Percentiles rank a stretch among this genome's conserved stretches.
These are phyloP conservation scores for Ampelocalamus luodianensis DNA, from an alignment of 176 grass and related monocot species.

Conservation along the genomic window DNA sequence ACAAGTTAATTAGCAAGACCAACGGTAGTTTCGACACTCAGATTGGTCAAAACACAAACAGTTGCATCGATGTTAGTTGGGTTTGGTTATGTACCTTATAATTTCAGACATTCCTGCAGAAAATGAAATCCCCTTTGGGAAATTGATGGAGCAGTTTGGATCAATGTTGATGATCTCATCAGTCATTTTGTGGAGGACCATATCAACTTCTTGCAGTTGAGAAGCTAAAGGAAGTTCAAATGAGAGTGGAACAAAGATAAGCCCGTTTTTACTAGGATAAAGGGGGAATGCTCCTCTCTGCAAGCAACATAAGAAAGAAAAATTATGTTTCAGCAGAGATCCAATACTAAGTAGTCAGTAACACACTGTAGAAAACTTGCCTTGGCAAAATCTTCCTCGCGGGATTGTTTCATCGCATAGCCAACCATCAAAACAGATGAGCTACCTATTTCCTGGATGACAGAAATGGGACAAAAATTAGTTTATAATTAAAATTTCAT, in stretches of 20 bases:
- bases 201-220: conserved; percentile 84
- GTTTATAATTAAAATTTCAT: conserved; percentile 15
- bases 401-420: conserved; percentile 91
- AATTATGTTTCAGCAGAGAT: conserved; percentile 30
- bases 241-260: conserved; percentile 84
- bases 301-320: conserved; percentile 31
- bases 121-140: conserved; percentile 79
- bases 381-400: conserved; percentile 91
- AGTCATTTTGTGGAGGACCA: conserved; percentile 94
- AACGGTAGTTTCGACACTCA: neutral
- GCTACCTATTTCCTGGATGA: conserved; percentile 55
- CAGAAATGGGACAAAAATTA: conserved; percentile 7
- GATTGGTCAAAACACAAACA: neutral
- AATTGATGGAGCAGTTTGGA: conserved; percentile 56
- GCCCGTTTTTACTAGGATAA: conserved; percentile 58
- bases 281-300: conserved; percentile 94
- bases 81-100: conserved; percentile 58
- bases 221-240: conserved; percentile 74
- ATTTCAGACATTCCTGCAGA: conserved; percentile 82
- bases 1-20: neutral
- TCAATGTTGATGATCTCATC: conserved; percentile 86
- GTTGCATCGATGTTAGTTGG: neutral
- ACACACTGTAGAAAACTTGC: conserved; percentile 56
- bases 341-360: conserved; percentile 28
- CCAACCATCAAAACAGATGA: conserved; percentile 70